Base-by-base conservation (phyloP, 306 rosid genomes). In the Astragalus glycyphyllos region DNA sequence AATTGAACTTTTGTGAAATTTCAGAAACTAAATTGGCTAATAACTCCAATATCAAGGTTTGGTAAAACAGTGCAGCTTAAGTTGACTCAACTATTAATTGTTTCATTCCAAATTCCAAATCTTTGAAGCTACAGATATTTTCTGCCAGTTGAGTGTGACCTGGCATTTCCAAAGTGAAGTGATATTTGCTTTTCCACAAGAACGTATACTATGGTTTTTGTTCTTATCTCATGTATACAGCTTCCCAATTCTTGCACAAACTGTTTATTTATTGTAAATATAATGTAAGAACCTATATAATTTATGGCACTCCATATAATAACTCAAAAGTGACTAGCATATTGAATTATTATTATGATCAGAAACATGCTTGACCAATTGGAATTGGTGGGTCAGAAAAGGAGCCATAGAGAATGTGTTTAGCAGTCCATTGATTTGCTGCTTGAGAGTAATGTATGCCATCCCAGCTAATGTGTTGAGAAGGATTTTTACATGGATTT, bases 371-470 rank as follows among this genome's bases (percentile, higher is more conserved):
- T 34, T 88, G 75, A 35, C 65, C 69, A 59, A 86, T 58, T 42
- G 96, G 63, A 77, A 90, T 62, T n/a, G 92, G 86, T 23, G 98
- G 92, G 3, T 88, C 82, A 66, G 96, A 93, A 12, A 83, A 76
- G 26, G 85, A 76, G 11, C 89, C 93, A 62, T 78, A 51, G 68
- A 88, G 81, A 77, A 88, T 83, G 32, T 42, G 85, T 16, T 73
- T 58, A 37, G 97, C 81, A 50, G 90, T 37, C 90, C 83, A 80
- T 8, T 46, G 58, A 17, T 93, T 93, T 54, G 96, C 96, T 42
- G 93, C 89, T 82, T 88, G 86, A 68, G 97, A 73, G 79, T 90
- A 90, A 68, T 93, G 98, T 73, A 85, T 87, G 75, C 97, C 97
- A 48, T 93, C 98, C 97, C 97, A 93, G 61, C 88, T 90, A 31